Evolutionary conservation across 768 basidiomycete species (phyloP).

Genomic region (Termitomyces bulborhizus): DNA sequence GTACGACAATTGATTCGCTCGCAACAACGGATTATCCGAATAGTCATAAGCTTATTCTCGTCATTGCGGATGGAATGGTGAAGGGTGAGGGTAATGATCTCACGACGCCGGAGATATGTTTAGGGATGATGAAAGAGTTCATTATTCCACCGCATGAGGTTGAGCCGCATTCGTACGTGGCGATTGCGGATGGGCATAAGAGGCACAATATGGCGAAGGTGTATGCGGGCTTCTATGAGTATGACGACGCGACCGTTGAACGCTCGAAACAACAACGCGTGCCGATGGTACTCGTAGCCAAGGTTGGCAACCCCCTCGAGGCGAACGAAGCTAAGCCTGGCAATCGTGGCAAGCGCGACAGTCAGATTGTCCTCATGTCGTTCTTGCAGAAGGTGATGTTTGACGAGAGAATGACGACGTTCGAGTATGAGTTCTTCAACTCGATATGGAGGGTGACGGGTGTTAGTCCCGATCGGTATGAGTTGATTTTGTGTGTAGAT

Average conservation of each 20-base stretch:
- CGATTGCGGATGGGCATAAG: slow-evolving; percentile 99
- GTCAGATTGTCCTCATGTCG: slow-evolving; percentile 94
- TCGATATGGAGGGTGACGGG: slow-evolving; percentile 94
- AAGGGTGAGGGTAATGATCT: slow-evolving; percentile 87
- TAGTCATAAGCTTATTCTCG: slow-evolving; percentile 90
- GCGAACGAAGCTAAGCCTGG: slow-evolving; percentile 88
- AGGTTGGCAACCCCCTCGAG: slow-evolving; percentile 91
- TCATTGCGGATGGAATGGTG: slow-evolving; percentile 98
- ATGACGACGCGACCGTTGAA: slow-evolving; percentile 88
- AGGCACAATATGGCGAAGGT: slow-evolving; percentile 99
- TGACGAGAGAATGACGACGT: slow-evolving; percentile 98
- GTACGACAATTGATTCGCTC: slow-evolving; percentile 96
- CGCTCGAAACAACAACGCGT: slow-evolving; percentile 93
- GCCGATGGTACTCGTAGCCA: slow-evolving; percentile 93
- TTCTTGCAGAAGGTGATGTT: slow-evolving; percentile 99
- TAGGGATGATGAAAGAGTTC: slow-evolving; percentile 97
- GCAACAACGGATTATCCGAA: slow-evolving; percentile 99
- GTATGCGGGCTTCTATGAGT: slow-evolving; percentile 95
- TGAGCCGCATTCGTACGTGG: slow-evolving; percentile 92
- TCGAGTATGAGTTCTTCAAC: slow-evolving; percentile 99
- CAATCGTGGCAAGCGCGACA: slow-evolving; percentile 98
- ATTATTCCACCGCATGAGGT: slow-evolving; percentile 76
- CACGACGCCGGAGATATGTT: slow-evolving; percentile 90
- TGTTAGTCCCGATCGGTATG: slow-evolving; percentile 92
- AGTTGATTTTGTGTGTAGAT: slow-evolving; percentile 93